Base-by-base conservation (phyloP, 2,329 filamentous ascomycete species). In the Neonectria punicea region DNA sequence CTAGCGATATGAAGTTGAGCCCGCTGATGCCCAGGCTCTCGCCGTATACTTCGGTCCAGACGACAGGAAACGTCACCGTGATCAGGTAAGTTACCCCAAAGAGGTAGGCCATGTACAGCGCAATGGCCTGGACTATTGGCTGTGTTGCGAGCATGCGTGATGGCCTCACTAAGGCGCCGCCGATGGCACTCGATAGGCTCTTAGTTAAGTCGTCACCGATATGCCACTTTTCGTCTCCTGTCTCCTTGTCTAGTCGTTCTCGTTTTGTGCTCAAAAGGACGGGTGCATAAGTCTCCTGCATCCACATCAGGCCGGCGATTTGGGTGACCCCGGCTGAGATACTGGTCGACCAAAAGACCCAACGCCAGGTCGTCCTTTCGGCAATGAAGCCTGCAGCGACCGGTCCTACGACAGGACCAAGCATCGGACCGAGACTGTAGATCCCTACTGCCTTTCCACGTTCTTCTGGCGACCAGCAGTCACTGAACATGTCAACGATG, bases 371-470 rank as follows among this genome's bases (percentile, higher is more conserved):
- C 9, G 72, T 68, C 36, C 67, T 58, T 59, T 77, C 56, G 8
- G 75, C 67, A 16, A 80, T 66, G 67, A 77, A 78, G 18, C 77
- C 78, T 34, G 78, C 80, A 10, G 76, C 69, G 30, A 80, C 74
- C 4, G 78, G 78, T 2, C 79, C 87, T 14, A 89, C 53, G 0
- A 81, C 80, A 0, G 87, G 86, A 0, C 87, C 87, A 4, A 85
- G 84, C 7, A 89, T 83, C 0, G 90, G 86, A 0, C 86, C 84
- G 78, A 89, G 83, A 3, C 86, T 86, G 74, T 90, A 91, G 1
- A 85, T 84, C 0, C 88, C 86, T 74, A 91, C 87, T 2, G 89
- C 89, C 4, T 85, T 85, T 22, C 88, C 89, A 50, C 89, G 82
- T 66, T 89, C 76, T n/a, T 85, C 83, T 0, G 88, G 81, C 0